Percentiles rank a stretch among this genome's conserved stretches.
Evolutionary conservation across 2,329 filamentous ascomycete species (phyloP).

Genomic region (Microascus cirrosus): DNA sequence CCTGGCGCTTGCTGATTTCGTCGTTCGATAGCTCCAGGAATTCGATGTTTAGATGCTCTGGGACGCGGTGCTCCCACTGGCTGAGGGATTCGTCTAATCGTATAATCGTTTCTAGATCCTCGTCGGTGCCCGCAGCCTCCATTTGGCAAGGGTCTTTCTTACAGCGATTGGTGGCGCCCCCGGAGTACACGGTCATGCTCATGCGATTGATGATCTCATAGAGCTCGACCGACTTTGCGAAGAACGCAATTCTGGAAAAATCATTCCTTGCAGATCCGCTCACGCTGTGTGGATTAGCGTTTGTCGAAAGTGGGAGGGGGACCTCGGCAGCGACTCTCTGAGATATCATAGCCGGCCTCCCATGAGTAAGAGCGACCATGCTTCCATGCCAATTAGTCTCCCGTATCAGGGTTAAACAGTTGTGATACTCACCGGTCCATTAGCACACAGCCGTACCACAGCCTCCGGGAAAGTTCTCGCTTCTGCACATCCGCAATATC

Average conservation of each 20-base stretch:
- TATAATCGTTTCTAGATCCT: conserved; percentile 18
- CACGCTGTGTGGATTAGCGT: background rate
- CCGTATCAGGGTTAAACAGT: background rate
- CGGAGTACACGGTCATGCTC: conserved; percentile 16
- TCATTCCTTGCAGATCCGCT: background rate
- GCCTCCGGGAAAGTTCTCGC: conserved; percentile 14
- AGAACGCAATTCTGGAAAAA: conserved; percentile 16
- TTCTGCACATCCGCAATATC: conserved; percentile 11
- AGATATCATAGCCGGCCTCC: conserved; percentile 22
- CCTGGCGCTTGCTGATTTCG: conserved; percentile 17
- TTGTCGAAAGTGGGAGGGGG: conserved; percentile 12
- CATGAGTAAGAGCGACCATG: conserved; percentile 23
- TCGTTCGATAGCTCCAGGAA: conserved; percentile 4
- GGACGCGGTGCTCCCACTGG: conserved; percentile 18
- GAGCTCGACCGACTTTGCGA: conserved; percentile 21
- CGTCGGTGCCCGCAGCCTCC: conserved; percentile 7
- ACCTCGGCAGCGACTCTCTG: conserved; percentile 14
- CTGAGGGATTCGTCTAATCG: conserved; percentile 18
- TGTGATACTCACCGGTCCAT: conserved; percentile 22
- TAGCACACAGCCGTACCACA: conserved; percentile 25
- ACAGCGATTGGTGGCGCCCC: background rate
- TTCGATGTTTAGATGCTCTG: conserved; percentile 13
- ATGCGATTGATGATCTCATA: conserved; percentile 24
- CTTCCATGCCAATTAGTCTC: conserved; percentile 8
- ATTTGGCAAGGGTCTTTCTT: conserved; percentile 6